Evolutionary conservation across 1,284 basidiomycete genomes (phyloP).

Genomic region (Singerocomus rubriflavus): DNA sequence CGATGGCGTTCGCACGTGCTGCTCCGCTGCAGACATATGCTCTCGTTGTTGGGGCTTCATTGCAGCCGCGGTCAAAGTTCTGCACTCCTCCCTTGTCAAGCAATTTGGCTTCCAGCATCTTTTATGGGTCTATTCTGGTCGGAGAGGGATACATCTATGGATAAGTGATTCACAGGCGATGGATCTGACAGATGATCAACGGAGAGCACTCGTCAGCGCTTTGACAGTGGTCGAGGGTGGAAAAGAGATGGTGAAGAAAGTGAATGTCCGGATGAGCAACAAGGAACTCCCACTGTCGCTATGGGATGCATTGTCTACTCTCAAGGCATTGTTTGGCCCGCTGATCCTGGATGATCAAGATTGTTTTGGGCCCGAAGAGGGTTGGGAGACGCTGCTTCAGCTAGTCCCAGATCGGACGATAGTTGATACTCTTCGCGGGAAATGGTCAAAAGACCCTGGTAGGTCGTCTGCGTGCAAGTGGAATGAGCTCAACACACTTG

Average conservation of each 20-base stretch:
- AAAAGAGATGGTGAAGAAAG: slow-evolving; percentile 81
- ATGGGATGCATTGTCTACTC: slow-evolving; percentile 46
- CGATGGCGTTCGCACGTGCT: slow-evolving; percentile 94
- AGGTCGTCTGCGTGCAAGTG: slow-evolving; percentile 69
- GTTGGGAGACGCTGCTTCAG: slow-evolving; percentile 74
- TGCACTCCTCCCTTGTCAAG: slow-evolving; percentile 77
- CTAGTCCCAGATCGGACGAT: slow-evolving; percentile 67
- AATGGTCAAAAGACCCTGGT: slow-evolving; percentile 62
- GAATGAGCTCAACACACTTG: slow-evolving; percentile 56
- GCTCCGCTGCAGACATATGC: slow-evolving; percentile 90
- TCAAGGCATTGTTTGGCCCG: slow-evolving; percentile 59
- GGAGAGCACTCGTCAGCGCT: slow-evolving; percentile 84
- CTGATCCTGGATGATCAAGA: slow-evolving; percentile 87
- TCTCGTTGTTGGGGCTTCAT: slow-evolving; percentile 95
- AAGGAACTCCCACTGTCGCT: slow-evolving; percentile 67
- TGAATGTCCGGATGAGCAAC: slow-evolving; percentile 59
- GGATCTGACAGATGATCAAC: slow-evolving; percentile 87
- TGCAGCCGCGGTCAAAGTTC: slow-evolving; percentile 85
- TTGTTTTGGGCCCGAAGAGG: slow-evolving; percentile 70
- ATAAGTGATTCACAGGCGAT: slow-evolving; percentile 89
- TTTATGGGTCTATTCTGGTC: slow-evolving; percentile 98
- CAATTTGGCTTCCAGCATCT: slow-evolving; percentile 84
- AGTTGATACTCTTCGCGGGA: slow-evolving; percentile 46
- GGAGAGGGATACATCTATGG: slow-evolving; percentile 98
- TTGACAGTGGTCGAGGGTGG: slow-evolving; percentile 86